phyloP scores from a whole-genome alignment of 2,329 filamentous ascomycete species.

The Calonectria honghensis region DNA sequence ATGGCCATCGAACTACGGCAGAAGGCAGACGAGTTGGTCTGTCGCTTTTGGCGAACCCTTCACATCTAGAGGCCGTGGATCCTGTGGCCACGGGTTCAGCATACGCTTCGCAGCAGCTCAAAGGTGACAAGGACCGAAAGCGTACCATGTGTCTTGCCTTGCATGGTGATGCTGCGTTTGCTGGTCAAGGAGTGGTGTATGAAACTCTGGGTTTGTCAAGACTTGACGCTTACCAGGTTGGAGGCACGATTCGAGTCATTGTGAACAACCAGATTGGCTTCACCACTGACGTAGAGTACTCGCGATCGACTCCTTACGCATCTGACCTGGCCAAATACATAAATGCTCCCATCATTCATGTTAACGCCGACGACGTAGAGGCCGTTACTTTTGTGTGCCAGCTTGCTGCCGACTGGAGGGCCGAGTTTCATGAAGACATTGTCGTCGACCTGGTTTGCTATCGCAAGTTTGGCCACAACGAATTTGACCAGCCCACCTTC shows the following conservation, averaged over 20 bases:
- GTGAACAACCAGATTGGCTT: conserved; percentile 99
- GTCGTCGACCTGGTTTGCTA: conserved; percentile 99
- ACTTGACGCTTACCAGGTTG: conserved; percentile 94
- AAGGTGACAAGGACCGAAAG: conserved; percentile 88
- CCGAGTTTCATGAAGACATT: conserved; percentile 97
- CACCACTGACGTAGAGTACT: conserved; percentile 96
- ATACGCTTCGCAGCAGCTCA: conserved; percentile 97
- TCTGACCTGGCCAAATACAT: conserved; percentile 99
- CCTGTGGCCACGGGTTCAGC: conserved; percentile 98
- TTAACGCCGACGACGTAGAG: conserved; percentile 98
- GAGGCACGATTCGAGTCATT: conserved; percentile 95
- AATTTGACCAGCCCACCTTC: conserved; percentile 99
- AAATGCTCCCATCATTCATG: conserved; percentile 98
- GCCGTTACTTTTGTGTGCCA: conserved; percentile 98
- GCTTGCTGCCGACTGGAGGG: conserved; percentile 96
- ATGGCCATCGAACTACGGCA: conserved; percentile 97
- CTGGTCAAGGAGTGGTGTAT: conserved; percentile 96
- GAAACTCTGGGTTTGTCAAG: conserved; percentile 98
- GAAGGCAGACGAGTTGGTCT: conserved; percentile 98
- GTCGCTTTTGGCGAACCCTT: conserved; percentile 97
- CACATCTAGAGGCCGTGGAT: conserved; percentile 97
- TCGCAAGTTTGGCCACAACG: conserved; percentile 98
- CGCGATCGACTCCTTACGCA: conserved; percentile 97
- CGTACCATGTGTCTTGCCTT: conserved; percentile 94
- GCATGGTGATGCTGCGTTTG: conserved; percentile 97